Evolutionary conservation across 2,329 filamentous ascomycete genomes (phyloP).

Genomic region (Aspergillus oerlinghausenensis): DNA sequence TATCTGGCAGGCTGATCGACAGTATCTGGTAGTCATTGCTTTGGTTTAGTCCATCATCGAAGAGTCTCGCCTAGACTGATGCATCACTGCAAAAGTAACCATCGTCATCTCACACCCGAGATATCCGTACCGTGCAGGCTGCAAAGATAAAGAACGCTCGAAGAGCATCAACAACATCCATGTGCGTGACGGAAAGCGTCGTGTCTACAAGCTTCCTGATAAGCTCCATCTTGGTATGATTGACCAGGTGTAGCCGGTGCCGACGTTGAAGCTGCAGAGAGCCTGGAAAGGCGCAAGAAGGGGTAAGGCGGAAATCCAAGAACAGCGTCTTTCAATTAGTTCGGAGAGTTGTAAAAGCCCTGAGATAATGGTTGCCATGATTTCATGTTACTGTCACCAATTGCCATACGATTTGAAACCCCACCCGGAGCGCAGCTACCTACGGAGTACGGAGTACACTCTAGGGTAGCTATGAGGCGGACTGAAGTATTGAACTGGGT

Average conservation of each 20-base stretch:
- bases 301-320: background rate
- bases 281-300: background rate
- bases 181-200: constrained; percentile 13
- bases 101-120: constrained; percentile 2
- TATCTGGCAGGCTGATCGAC: constrained; percentile 47
- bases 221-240: constrained; percentile 9
- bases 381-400: background rate
- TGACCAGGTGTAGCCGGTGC: background rate
- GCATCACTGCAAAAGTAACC: background rate
- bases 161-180: constrained; percentile 32
- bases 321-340: background rate
- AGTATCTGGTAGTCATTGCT: constrained; percentile 38
- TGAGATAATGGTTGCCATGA: background rate
- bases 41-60: constrained; percentile 13
- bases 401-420: background rate
- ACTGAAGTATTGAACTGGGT: too few species aligned
- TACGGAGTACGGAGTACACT: too few species aligned
- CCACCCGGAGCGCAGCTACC: background rate
- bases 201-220: constrained; percentile 10
- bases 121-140: constrained; percentile 33
- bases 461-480: too few species aligned
- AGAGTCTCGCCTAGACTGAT: constrained; percentile 1
- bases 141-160: constrained; percentile 36
- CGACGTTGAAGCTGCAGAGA: background rate
- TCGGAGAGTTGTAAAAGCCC: background rate